A percentile compares a stretch with the other conserved stretches of the same genome.
These are phyloP conservation scores for Talaromyces pinophilus DNA, from an alignment of 2,329 filamentous ascomycete genomes.

Conservation along the genomic window DNA sequence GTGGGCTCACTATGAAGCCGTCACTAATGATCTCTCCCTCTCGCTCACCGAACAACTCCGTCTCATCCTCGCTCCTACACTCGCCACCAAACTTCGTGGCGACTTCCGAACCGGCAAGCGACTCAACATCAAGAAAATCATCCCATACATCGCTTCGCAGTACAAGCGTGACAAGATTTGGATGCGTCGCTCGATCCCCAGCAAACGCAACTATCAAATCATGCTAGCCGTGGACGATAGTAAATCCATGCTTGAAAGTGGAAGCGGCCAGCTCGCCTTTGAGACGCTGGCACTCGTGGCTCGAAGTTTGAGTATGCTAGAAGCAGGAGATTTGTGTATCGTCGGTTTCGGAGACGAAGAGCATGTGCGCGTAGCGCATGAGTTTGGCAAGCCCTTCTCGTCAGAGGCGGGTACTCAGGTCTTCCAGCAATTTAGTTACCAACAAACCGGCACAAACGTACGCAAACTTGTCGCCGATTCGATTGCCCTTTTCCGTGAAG, in stretches of 20 bases:
- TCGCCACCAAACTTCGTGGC: constrained; percentile 93
- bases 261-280: constrained; percentile 77
- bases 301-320: constrained; percentile 84
- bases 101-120: constrained; percentile 97
- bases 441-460: constrained; percentile 84
- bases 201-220: constrained; percentile 94
- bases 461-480: constrained; percentile 73
- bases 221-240: constrained; percentile 96
- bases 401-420: constrained; percentile 79
- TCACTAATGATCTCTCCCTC: constrained; percentile 82
- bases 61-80: constrained; percentile 89
- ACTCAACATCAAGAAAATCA: constrained; percentile 99
- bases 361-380: constrained; percentile 78
- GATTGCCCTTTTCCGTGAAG: constrained; percentile 78
- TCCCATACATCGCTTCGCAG: constrained; percentile 95
- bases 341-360: constrained; percentile 77
- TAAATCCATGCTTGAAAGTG: constrained; percentile 84
- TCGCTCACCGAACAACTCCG: constrained; percentile 92
- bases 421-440: constrained; percentile 80
- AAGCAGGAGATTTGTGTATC: constrained; percentile 90
- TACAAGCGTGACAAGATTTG: constrained; percentile 99
- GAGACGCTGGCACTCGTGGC: constrained; percentile 92
- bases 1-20: constrained; percentile 82
- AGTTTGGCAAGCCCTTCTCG: constrained; percentile 78
- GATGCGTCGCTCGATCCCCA: constrained; percentile 91